Evolutionary conservation across 768 basidiomycete genomes (phyloP).

Genomic region (Suillus spraguei): DNA sequence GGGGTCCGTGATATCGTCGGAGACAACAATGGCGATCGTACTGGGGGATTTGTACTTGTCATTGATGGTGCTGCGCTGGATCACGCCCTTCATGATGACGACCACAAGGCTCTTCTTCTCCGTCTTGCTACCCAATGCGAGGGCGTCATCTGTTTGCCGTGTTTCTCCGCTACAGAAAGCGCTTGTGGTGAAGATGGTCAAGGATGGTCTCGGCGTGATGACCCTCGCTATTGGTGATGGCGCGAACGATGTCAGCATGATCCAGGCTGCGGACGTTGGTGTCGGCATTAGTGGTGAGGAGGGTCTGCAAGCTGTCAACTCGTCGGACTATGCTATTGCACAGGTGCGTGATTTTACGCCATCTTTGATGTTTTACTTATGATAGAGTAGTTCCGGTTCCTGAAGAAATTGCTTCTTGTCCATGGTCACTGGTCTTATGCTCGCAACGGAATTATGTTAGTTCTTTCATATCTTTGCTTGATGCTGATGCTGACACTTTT

Average conservation of each 20-base stretch:
- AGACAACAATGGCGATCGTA: constrained; percentile 76
- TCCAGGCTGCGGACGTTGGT: constrained; percentile 97
- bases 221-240: constrained; percentile 98
- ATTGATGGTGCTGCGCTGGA: constrained; percentile 85
- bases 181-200: constrained; percentile 91
- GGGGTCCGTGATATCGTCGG: constrained; percentile 88
- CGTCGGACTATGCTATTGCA: constrained; percentile 98
- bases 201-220: constrained; percentile 89
- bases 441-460: too few species aligned
- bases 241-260: constrained; percentile 99
- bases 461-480: too few species aligned
- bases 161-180: constrained; percentile 98
- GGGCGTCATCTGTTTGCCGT: constrained; percentile 96
- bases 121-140: constrained; percentile 86
- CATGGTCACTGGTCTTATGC: too few species aligned
- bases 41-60: constrained; percentile 92
- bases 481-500: too few species aligned
- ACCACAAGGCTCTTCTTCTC: constrained; percentile 74
- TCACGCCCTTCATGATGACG: constrained; percentile 70
- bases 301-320: constrained; percentile 97
- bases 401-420: too few species aligned
- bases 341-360: constrained; percentile 51
- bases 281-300: constrained; percentile 98
- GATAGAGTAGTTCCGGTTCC: constrained; percentile 75
- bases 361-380: constrained; percentile 8